These are phyloP conservation scores for Epipyxis sp. DNA, from an alignment of 108 stramenopile genomes.

Conservation along the genomic window DNA sequence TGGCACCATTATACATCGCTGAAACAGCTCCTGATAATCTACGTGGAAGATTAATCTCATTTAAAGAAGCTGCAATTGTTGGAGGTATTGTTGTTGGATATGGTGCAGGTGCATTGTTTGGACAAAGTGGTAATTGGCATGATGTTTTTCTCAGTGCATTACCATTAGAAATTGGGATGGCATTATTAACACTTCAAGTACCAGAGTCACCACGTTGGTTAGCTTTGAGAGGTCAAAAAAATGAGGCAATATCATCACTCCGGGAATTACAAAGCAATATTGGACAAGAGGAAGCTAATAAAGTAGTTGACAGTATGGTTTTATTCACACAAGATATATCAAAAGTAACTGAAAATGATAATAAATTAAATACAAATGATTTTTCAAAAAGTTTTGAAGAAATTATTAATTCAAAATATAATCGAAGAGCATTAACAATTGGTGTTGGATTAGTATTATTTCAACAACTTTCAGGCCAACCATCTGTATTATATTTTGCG, in stretches of 20 bases:
- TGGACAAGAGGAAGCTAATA: neutral
- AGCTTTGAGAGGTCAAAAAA: neutral
- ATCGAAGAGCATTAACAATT: constrained; percentile 51
- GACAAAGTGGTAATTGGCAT: constrained; percentile 48
- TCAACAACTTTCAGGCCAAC: neutral
- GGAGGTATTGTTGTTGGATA: constrained; percentile 69
- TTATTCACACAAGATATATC: no score
- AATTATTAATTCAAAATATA: constrained; percentile 1
- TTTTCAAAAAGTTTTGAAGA: no score
- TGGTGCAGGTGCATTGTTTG: constrained; percentile 52
- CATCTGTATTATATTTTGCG: neutral
- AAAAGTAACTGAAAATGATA: neutral
- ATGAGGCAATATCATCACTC: constrained; percentile 24
- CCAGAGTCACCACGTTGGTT: constrained; percentile 45
- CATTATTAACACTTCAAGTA: constrained; percentile 40
- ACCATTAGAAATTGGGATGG: constrained; percentile 43
- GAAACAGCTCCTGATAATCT: constrained; percentile 67
- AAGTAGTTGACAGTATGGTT: neutral
- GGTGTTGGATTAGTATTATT: neutral
- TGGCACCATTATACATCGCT: constrained; percentile 69
- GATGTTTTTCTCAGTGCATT: constrained; percentile 51
- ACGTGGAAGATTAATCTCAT: constrained; percentile 64
- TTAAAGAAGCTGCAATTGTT: constrained; percentile 74
- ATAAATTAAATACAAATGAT: neutral
- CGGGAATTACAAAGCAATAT: neutral